Conservation (phyloP, 108 stramenopile species). For the Parietichytrium sp. region DNA sequence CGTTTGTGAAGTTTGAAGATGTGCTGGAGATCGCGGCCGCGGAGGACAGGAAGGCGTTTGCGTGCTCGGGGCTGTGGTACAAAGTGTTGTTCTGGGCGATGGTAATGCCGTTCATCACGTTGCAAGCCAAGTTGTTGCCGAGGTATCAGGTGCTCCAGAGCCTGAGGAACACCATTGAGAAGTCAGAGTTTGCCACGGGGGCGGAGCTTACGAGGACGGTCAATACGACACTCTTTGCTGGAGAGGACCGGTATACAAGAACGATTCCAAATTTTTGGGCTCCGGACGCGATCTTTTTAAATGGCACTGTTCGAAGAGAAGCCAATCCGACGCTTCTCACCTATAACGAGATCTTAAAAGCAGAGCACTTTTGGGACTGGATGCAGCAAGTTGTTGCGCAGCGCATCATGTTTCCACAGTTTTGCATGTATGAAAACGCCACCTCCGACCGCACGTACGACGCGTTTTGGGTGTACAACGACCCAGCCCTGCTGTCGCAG, state of each 20-base stretch:
- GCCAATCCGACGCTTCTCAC: neutral
- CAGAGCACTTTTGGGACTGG: constrained; percentile 14
- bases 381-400: neutral
- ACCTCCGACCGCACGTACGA: neutral
- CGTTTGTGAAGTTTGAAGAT: neutral
- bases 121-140: neutral
- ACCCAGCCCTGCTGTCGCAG: neutral
- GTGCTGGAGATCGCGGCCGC: neutral
- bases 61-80: neutral
- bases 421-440: neutral
- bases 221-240: too few relatives aligned
- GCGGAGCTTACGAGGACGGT: neutral
- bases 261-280: too few relatives aligned
- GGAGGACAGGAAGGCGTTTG: constrained; percentile 12
- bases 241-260: too few relatives aligned
- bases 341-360: neutral
- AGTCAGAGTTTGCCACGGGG: neutral
- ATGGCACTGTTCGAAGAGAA: neutral
- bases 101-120: constrained; percentile 16
- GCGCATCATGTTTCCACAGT: neutral
- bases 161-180: neutral
- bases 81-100: neutral
- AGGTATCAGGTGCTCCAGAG: constrained; percentile 18
- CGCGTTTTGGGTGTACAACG: neutral
- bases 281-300: neutral